These are phyloP conservation scores for Nicotiana knightiana DNA, from an alignment of 257 asterid genomes.

Conservation along the genomic window DNA sequence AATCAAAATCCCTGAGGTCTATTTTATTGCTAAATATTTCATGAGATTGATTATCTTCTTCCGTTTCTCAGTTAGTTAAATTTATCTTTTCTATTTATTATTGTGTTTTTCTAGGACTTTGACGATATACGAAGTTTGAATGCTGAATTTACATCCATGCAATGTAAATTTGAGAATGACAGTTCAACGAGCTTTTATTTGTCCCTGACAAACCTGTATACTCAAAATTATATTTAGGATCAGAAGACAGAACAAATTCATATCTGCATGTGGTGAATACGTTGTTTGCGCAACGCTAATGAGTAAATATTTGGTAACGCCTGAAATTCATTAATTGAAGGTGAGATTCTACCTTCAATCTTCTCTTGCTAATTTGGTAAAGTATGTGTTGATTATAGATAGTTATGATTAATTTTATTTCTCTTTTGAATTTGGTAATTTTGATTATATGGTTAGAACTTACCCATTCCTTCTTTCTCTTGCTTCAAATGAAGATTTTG, in stretches of 20 bases:
- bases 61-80: background rate
- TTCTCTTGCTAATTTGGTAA: background rate
- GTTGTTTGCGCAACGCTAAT: background rate
- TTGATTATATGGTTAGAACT: background rate
- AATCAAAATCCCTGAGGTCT: background rate
- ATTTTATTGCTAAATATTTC: background rate
- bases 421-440: background rate
- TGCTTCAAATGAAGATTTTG: background rate
- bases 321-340: background rate
- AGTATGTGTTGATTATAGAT: background rate
- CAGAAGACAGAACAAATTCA: background rate
- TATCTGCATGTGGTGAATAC: too few relatives aligned
- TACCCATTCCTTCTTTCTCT: background rate
- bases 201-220: too few relatives aligned
- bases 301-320: background rate
- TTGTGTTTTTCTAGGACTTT: background rate
- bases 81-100: background rate
- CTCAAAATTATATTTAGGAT: background rate
- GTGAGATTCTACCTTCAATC: background rate
- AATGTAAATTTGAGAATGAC: too few relatives aligned
- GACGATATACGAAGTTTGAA: background rate
- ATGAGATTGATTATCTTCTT: background rate
- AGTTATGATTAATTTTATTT: background rate
- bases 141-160: too few relatives aligned
- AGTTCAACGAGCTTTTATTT: too few relatives aligned